phyloP scores from a whole-genome alignment of 345 rosid genomes.

The Viola odorata region DNA sequence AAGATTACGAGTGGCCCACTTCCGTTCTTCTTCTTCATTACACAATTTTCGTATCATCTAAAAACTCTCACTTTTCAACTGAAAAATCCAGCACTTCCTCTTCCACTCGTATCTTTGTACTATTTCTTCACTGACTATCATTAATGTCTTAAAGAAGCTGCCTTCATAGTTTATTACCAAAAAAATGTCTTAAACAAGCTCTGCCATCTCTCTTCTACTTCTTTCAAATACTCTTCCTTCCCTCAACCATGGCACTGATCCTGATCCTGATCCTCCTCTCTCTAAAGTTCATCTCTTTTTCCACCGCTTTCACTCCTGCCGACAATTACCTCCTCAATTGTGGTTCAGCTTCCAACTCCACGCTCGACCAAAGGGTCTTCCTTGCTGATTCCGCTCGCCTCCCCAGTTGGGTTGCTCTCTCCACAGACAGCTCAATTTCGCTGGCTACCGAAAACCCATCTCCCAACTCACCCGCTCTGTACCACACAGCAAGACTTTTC shows the following conservation, averaged over 20 bases:
- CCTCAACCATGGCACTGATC: conserved; percentile 3
- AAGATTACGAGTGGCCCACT: too few species aligned
- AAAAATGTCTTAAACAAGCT: too few species aligned
- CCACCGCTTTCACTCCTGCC: conserved; percentile 50
- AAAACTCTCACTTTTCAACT: too few species aligned
- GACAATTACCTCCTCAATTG: conserved; percentile 79
- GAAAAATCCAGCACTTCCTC: too few species aligned
- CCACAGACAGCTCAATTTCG: conserved; percentile 41
- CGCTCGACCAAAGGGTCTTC: conserved; percentile 57
- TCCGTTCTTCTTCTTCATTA: too few species aligned
- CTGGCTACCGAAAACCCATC: conserved; percentile 46
- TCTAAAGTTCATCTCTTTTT: conserved; percentile 22
- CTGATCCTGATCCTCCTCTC: conserved; percentile 19
- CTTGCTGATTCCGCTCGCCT: conserved; percentile 42
- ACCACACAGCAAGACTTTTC: conserved; percentile 69
- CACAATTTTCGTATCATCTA: too few species aligned
- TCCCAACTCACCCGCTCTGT: conserved; percentile 43
- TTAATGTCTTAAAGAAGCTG: too few species aligned
- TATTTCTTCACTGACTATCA: too few species aligned
- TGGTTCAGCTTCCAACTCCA: conserved; percentile 51
- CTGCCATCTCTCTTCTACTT: too few species aligned
- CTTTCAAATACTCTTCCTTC: not conserved
- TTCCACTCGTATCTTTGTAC: too few species aligned
- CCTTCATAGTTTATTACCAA: too few species aligned
- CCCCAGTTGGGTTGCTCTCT: conserved; percentile 33